These are phyloP conservation scores for Ophiostoma novo-ulmi DNA, from an alignment of 2,329 filamentous ascomycete species.

Conservation along the genomic window DNA sequence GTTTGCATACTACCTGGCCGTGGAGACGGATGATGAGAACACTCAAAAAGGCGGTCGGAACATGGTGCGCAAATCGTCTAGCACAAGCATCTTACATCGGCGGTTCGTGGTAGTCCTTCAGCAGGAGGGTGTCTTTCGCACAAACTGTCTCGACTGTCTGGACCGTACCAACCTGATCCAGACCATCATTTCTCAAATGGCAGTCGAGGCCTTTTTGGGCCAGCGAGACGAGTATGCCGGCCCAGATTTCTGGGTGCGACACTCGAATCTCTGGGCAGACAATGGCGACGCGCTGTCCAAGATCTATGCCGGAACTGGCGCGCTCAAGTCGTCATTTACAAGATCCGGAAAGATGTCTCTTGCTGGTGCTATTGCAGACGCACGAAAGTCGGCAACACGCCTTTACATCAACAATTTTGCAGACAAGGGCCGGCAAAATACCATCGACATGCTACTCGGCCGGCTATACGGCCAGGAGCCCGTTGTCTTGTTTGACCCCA, in stretches of 20 bases:
- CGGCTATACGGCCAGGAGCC: conserved; percentile 75
- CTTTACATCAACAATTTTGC: conserved; percentile 98
- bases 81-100: conserved; percentile 30
- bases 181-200: conserved; percentile 91
- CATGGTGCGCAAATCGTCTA: conserved; percentile 9
- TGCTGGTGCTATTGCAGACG: conserved; percentile 88
- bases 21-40: conserved; percentile 57
- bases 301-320: conserved; percentile 94
- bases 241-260: conserved; percentile 84
- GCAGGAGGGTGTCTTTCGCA: conserved; percentile 92
- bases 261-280: conserved; percentile 93
- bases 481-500: conserved; percentile 85
- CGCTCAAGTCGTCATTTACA: conserved; percentile 92
- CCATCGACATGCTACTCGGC: conserved; percentile 88
- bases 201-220: conserved; percentile 73
- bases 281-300: conserved; percentile 91
- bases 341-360: conserved; percentile 92
- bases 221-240: conserved; percentile 65
- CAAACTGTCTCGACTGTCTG: conserved; percentile 92
- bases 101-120: conserved; percentile 68
- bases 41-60: conserved; percentile 32
- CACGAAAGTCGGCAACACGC: conserved; percentile 86
- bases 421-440: conserved; percentile 87
- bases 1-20: conserved; percentile 87
- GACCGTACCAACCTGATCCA: conserved; percentile 96